phyloP scores from a whole-genome alignment of 2,329 filamentous ascomycete genomes.

The Hypoxylon sp. region DNA sequence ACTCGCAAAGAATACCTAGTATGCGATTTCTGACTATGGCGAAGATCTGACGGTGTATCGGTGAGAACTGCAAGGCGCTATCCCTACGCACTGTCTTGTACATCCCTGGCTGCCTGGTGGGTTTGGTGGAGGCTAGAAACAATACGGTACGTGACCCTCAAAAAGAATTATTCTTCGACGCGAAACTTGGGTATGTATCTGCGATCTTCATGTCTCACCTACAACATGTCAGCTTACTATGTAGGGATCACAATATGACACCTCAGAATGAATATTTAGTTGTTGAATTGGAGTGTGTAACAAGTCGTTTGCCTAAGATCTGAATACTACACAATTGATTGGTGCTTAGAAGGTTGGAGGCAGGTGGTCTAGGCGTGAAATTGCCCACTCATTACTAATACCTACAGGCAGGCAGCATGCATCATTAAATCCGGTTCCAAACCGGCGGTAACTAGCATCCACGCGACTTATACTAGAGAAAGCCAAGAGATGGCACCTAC shows the following conservation, averaged over 20 bases:
- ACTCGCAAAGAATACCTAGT: not conserved
- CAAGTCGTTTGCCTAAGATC: conserved; percentile 8
- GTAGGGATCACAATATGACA: not conserved
- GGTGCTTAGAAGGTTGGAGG: not conserved
- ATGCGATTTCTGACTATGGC: not conserved
- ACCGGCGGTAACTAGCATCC: not conserved
- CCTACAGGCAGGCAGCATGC: not conserved
- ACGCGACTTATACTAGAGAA: not conserved
- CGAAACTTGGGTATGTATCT: conserved; percentile 2
- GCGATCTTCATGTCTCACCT: conserved; percentile 5
- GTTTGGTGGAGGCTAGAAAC: not conserved
- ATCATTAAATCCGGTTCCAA: not conserved
- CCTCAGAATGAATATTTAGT: not conserved
- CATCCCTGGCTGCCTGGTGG: not conserved
- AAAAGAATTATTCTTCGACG: conserved; percentile 7
- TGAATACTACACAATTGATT: not conserved
- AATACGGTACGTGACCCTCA: not conserved
- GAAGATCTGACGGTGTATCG: conserved; percentile 13
- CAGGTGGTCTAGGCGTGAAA: conserved; percentile 8
- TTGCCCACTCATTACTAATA: conserved; percentile 9
- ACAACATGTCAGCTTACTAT: conserved; percentile 15
- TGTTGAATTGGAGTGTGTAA: not conserved
- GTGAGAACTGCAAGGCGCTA: conserved; percentile 12
- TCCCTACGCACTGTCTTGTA: conserved; percentile 3
- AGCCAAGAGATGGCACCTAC: not conserved